phyloP scores from a whole-genome alignment of 1,284 basidiomycete genomes.

The Chalciporus sp. region DNA sequence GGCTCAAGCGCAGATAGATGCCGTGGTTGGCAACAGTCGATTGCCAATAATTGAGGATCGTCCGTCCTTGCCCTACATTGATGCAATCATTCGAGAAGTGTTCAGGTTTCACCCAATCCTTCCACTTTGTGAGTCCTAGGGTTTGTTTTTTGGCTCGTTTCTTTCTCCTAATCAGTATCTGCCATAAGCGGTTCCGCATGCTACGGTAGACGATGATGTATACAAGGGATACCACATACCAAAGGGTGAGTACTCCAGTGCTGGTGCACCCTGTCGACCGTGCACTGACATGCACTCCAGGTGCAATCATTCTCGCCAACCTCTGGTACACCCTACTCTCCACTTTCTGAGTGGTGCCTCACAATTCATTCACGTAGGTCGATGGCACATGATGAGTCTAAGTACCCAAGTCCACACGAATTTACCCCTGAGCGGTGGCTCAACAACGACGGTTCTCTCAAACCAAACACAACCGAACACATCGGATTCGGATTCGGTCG shows the following conservation, averaged over 20 bases:
- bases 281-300: conserved; percentile 3
- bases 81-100: conserved; percentile 32
- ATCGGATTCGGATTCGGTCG: conserved; percentile 25
- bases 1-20: conserved; percentile 36
- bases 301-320: conserved; percentile 22
- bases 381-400: conserved; percentile 23
- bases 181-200: conserved; percentile 22
- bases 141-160: background rate
- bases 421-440: conserved; percentile 32
- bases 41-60: conserved; percentile 35
- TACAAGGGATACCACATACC: conserved; percentile 12
- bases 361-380: conserved; percentile 13
- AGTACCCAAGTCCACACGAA: conserved; percentile 17
- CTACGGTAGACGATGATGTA: conserved; percentile 23
- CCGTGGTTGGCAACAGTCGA: conserved; percentile 27
- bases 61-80: conserved; percentile 31
- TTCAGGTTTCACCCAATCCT: conserved; percentile 26
- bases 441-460: conserved; percentile 17
- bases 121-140: conserved; percentile 11
- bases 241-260: background rate
- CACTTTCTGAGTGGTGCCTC: background rate
- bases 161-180: background rate
- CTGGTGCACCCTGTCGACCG: background rate
- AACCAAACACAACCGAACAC: conserved; percentile 1
- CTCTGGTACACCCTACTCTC: conserved; percentile 17